Evolutionary conservation across 805 yeast species (phyloP), one percentile per base, ranked within the genome.

Genomic region (Pichia rugopelliculosa): DNA sequence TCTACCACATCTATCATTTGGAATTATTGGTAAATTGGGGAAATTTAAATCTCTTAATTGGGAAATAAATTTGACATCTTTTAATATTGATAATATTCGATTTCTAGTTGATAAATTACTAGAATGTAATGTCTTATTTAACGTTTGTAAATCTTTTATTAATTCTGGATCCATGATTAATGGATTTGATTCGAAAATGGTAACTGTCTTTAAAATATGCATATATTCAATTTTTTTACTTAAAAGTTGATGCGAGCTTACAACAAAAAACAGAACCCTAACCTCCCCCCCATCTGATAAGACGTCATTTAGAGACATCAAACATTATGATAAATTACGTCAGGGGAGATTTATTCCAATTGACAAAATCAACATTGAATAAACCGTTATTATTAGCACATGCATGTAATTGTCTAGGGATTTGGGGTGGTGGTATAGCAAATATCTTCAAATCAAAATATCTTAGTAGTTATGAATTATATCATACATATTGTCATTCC

Each of bases 341-440:
- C 33, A 67, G 69, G 38, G 88, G 87, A 0, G 85, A 84, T 55
- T 59, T 84, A 9, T 80, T 84, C 53, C 53, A 61, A 10, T 40
- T 62, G 33, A 62, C 60, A 61, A 46, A 44, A 15, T 62, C 53
- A 20, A 34, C 20, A 1, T n/a, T 25, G 2, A 24, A 24, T 0
- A 42, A 42, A 15, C 70, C 74, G 1, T 59, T 80, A 0, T 67
- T 84, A 3, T 60, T 87, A 5, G 84, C 84, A 1, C 96, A 87
- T 60, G 80, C 95, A 0, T 87, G 96, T 58, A 87, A 87, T 59
- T 80, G 88, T 36, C 69, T 71, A 23, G 96, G 95, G 0, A 58
- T 71, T 1, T 87, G 96, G 96, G 93, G 93, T 4, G 91, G 87
- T 3, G 96, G 96, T 0, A 76, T 87, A 2, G 95, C 95, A 0